Conservation (phyloP, 805 yeast genomes). For the Metschnikowia lunata region DNA sequence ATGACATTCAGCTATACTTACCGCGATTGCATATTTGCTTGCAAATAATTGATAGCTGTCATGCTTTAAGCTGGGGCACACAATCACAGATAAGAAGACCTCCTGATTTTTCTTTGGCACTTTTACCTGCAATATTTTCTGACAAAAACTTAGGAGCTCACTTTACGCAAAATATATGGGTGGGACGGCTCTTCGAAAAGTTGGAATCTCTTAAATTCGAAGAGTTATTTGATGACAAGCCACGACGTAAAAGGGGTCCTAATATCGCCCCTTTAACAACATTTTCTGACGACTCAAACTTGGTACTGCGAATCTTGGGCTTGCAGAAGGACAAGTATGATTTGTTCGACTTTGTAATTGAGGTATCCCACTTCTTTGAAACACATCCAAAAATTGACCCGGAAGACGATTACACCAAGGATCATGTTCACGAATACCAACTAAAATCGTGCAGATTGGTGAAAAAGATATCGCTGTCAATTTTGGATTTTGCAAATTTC, state of each 20-base stretch:
- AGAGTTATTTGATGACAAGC: background rate
- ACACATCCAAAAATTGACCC: slow-evolving; percentile 1
- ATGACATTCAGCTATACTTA: slow-evolving; percentile 17
- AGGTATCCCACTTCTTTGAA: slow-evolving; percentile 20
- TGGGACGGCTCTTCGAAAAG: slow-evolving; percentile 3
- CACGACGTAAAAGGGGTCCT: slow-evolving; percentile 1
- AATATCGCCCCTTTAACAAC: background rate
- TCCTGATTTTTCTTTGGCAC: slow-evolving; percentile 1
- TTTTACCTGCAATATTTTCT: background rate
- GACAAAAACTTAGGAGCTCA: background rate
- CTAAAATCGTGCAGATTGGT: slow-evolving; percentile 36
- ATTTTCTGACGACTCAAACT: background rate
- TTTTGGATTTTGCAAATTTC: slow-evolving; percentile 29
- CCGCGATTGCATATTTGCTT: slow-evolving; percentile 47
- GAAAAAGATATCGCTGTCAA: slow-evolving; percentile 29
- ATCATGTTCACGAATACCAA: slow-evolving; percentile 33
- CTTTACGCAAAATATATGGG: slow-evolving; percentile 6
- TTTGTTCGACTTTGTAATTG: slow-evolving; percentile 32
- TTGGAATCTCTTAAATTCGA: slow-evolving; percentile 1
- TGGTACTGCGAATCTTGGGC: slow-evolving; percentile 11
- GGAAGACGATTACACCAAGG: slow-evolving; percentile 22
- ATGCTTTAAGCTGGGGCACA: slow-evolving; percentile 49
- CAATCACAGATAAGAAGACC: slow-evolving; percentile 21
- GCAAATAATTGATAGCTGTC: slow-evolving; percentile 46
- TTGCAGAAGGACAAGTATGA: slow-evolving; percentile 34